A percentile compares a stretch with the other conserved stretches of the same genome.
phyloP scores from a whole-genome alignment of 129 eudicot genomes.

The Saposhnikovia divaricata region DNA sequence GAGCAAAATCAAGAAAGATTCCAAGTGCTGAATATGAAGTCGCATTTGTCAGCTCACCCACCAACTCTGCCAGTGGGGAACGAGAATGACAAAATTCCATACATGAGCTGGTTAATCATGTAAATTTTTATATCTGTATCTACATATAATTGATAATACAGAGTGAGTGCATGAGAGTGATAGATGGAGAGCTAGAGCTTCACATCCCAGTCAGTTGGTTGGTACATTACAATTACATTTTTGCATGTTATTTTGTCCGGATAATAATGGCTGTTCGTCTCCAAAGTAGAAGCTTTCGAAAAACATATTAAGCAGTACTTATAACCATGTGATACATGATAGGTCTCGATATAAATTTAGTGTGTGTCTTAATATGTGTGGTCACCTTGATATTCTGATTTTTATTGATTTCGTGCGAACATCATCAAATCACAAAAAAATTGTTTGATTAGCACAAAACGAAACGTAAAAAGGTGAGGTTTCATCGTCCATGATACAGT shows the following conservation, averaged over 20 bases:
- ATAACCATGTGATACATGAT: background rate
- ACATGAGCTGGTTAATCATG: background rate
- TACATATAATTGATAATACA: background rate
- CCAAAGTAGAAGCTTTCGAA: background rate
- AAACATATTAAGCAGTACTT: too few species aligned
- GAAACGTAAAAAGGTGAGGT: background rate
- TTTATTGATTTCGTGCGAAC: too few species aligned
- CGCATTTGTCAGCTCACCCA: slow-evolving; percentile 7
- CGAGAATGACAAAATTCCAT: background rate
- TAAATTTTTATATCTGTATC: background rate
- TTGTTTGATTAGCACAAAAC: background rate
- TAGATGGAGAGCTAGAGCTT: slow-evolving; percentile 2
- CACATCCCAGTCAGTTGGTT: background rate
- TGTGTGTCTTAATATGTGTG: too few species aligned
- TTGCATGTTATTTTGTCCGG: background rate
- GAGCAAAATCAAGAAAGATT: slow-evolving; percentile 6
- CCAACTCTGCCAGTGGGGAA: slow-evolving; percentile 15
- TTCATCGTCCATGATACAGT: background rate
- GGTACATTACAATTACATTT: background rate
- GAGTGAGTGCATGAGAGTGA: slow-evolving; percentile 2
- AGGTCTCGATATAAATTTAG: too few species aligned
- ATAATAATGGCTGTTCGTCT: background rate
- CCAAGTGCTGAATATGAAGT: slow-evolving; percentile 6
- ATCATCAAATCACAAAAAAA: too few species aligned
- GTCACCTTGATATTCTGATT: too few species aligned